Percentiles rank a stretch among this genome's conserved stretches.
Conservation (phyloP, 129 eudicot species). For the Artemisia annua region DNA sequence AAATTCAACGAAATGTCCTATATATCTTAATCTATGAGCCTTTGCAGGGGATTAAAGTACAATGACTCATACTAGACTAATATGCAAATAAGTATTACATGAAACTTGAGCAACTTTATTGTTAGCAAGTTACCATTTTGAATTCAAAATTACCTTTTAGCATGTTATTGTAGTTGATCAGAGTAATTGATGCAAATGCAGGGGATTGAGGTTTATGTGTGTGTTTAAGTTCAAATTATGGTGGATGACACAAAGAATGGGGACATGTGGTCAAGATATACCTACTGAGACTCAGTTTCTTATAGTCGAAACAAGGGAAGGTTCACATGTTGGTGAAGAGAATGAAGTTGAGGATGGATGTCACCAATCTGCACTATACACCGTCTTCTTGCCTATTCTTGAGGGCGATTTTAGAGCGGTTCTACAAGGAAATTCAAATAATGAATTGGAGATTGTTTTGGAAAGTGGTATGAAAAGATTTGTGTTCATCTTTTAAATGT, state of each 20-base stretch:
- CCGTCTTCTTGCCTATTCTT: constrained; percentile 83
- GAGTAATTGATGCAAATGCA: constrained; percentile 28
- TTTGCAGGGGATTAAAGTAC: no score
- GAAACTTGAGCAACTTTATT: no score
- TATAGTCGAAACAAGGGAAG: constrained; percentile 54
- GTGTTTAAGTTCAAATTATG: constrained; percentile 80
- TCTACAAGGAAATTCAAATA: constrained; percentile 70
- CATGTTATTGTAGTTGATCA: no score
- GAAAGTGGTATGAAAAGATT: constrained; percentile 65
- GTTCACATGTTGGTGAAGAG: constrained; percentile 45
- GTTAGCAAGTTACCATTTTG: no score
- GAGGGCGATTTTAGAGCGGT: constrained; percentile 96
- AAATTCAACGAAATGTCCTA: no score
- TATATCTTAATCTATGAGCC: no score
- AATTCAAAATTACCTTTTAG: no score
- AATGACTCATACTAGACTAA: no score
- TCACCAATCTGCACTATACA: constrained; percentile 47
- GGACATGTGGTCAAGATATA: constrained; percentile 64
- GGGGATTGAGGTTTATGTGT: constrained; percentile 83
- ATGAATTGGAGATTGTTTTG: constrained; percentile 79
- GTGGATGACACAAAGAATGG: constrained; percentile 98
- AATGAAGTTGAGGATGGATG: constrained; percentile 23
- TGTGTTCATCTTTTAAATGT: not conserved
- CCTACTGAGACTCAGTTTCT: constrained; percentile 85
- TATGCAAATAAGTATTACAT: no score